Base-by-base conservation (phyloP, 2,329 filamentous ascomycete genomes). In the Trichophyton verrucosum region DNA sequence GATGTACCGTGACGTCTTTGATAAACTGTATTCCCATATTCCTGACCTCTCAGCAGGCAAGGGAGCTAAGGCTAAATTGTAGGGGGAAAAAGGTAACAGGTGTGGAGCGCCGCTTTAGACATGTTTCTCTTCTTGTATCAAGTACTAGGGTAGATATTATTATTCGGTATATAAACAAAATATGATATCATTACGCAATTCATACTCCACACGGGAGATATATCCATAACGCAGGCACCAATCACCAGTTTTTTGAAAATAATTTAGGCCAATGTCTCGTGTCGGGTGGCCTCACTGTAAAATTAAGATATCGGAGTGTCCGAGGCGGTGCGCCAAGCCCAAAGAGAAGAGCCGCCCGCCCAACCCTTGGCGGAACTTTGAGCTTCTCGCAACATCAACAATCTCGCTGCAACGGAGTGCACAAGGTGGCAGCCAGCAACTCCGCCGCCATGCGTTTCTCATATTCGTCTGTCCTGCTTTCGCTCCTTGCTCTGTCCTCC, bases 1-100 rank as follows among this genome's bases (percentile, higher is more conserved):
- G 77, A 76, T 73, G 64, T 87, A 81, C 70, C 78, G 83, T 60
- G 66, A 74, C 49, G 70, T 82, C 38, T 70, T 87, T 24, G 83
- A 87, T 65, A 76, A 80, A 64, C 77, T 86, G 67, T 87, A 87
- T 66, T 79, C 78, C 33, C 81, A 85, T 69, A 78, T 78, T 13
- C 64, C 71, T n/a, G 73, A 71, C 30, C 71, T 71, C 60, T 63
- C 73, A 57, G 53, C 59, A 13, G 33, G 9, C 9, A 70, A 68
- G 17, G n/a, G 66, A 3, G 33, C 70, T 49, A 70, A 69, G 58
- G 73, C 75, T 33, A 77, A 74, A 68, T 68, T 77, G 58, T 76
- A 72, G 65, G 36, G 15, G 65, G 36, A 9, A 38, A 30, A 13
- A 13, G 38, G 30, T 11, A 2, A 57, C 55, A 40, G 17, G 8